Evolutionary conservation across 2,329 filamentous ascomycete genomes (phyloP).

Genomic region (Fusarium algeriense): DNA sequence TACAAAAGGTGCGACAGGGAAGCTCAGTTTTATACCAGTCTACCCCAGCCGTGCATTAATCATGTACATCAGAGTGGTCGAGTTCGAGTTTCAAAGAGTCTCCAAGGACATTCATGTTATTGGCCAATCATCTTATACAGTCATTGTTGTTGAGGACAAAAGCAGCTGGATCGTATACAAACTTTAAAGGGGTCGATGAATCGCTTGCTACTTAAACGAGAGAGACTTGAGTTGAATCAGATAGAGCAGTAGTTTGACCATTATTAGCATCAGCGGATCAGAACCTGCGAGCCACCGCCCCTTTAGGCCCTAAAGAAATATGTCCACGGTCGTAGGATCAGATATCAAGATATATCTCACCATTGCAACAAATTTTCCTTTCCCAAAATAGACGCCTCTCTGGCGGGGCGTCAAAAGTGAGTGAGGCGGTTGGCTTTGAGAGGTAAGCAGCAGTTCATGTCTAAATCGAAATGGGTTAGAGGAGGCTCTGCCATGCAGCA

Average conservation of each 20-base stretch:
- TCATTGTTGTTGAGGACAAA: not conserved
- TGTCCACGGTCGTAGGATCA: not conserved
- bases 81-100: not conserved
- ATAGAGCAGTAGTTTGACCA: not conserved
- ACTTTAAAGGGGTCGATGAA: not conserved
- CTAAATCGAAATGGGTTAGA: conserved; percentile 38
- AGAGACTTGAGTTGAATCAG: not conserved
- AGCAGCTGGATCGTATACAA: not conserved
- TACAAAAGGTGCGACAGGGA: no score
- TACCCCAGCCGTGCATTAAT: no score
- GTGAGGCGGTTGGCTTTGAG: conserved; percentile 20
- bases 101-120: not conserved
- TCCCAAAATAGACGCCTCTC: conserved; percentile 2
- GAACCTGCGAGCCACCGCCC: not conserved
- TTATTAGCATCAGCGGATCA: not conserved
- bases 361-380: not conserved
- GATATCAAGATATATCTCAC: not conserved
- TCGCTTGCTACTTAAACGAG: not conserved
- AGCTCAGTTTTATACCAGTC: no score
- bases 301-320: not conserved
- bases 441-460: conserved; percentile 18
- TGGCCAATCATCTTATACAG: not conserved
- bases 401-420: conserved; percentile 25
- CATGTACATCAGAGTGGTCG: no score
- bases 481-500: conserved; percentile 27